Evolutionary conservation across 345 rosid genomes (phyloP), one percentile per base, ranked within the genome.

Genomic region (Barbarea vulgaris): DNA sequence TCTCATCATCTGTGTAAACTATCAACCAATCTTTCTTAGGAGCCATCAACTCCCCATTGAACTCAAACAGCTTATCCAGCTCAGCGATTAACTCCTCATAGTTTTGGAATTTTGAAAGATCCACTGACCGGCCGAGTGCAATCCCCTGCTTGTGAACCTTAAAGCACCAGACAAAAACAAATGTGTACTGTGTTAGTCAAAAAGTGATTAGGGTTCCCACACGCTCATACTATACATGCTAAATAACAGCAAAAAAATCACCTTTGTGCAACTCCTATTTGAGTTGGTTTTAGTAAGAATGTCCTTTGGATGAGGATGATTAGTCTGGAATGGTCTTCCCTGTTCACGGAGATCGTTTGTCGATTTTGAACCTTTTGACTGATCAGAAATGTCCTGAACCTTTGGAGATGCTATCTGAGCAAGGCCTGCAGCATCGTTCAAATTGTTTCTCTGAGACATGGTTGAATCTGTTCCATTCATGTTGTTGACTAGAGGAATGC

Each of bases 91-190:
- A 72, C 72, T 88, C 93, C 0, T 80, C 84, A 14, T 93, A 93
- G 80, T 83, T 80, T 47, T 74, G 77, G 66, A 93, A 89, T 81
- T 88, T 88, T 3, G 89, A 73, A 50, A 93, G 93, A 79, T 93
- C 98, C 62, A 93, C 87, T 31, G 93, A 89, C 77, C 96, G 82
- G 52, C 89, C 96, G 13, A 87, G 87, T 19, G 89, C 90, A 65
- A 79, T 86, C 18, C 97, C 98, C 71, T 85, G 96, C 76, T 84
- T 91, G 67, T 77, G 93, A 76, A 93, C 98, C 98, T 93, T 79
- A 63, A 55, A 39, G 28, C 7, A 21, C 0, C 28, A 39, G 46
- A 22, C 34, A 15, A n/a, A 12, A 33, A 5, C 7, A 68, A 68
- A 62, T 19, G 36, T 4, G 2, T 47, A 21, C 1, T 12, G 34